Evolutionary conservation across 2,329 filamentous ascomycete genomes (phyloP).

Genomic region (Fonsecaea pugnacius): DNA sequence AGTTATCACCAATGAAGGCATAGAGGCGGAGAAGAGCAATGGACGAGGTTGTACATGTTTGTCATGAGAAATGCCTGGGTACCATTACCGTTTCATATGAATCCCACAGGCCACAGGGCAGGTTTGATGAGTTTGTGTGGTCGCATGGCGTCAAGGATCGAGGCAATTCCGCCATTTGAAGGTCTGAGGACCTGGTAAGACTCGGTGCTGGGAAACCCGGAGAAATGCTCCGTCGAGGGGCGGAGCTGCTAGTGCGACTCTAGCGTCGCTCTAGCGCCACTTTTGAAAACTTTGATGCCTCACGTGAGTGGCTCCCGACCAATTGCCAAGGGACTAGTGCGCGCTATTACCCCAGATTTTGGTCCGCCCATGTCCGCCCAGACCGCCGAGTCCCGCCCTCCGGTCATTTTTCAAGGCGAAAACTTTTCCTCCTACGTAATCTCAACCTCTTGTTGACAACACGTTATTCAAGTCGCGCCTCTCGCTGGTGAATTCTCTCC

Average conservation of each 20-base stretch:
- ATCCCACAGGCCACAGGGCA: not conserved
- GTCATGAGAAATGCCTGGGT: constrained; percentile 21
- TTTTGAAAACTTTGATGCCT: constrained; percentile 19
- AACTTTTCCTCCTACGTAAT: constrained; percentile 30
- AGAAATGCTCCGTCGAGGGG: not conserved
- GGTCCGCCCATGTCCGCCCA: constrained; percentile 4
- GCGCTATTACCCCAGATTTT: constrained; percentile 15
- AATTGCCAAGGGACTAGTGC: not conserved
- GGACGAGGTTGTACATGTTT: constrained; percentile 28
- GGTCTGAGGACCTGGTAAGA: not conserved
- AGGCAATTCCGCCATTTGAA: constrained; percentile 6
- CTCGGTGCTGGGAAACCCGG: not conserved
- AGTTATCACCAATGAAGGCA: not conserved
- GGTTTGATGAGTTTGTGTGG: not conserved
- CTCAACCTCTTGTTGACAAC: constrained; percentile 25
- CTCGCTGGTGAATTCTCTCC: constrained; percentile 5
- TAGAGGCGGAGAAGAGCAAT: constrained; percentile 20
- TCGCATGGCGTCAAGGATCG: constrained; percentile 5
- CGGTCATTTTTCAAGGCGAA: constrained; percentile 18
- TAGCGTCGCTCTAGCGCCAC: not conserved
- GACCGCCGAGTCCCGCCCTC: constrained; percentile 4
- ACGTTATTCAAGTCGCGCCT: constrained; percentile 17
- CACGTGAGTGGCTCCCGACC: constrained; percentile 19
- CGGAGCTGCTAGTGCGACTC: not conserved
- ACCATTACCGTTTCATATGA: not conserved